phyloP scores from a whole-genome alignment of 495 filamentous ascomycete species.

The Penicillium ucsense region DNA sequence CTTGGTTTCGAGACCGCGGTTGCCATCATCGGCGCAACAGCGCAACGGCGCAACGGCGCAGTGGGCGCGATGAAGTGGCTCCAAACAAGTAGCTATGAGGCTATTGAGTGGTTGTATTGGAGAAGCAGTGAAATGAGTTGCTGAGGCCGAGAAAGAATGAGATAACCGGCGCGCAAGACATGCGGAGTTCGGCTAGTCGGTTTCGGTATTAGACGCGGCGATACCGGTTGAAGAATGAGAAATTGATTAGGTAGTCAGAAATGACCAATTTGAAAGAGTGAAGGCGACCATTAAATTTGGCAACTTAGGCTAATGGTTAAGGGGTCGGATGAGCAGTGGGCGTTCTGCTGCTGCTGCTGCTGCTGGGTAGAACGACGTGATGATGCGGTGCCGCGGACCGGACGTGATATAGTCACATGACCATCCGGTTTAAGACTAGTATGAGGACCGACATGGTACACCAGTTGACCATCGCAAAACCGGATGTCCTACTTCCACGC shows the following conservation, averaged over 20 bases:
- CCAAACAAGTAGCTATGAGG: background rate
- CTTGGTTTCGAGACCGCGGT: slow-evolving; percentile 47
- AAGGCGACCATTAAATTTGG: slow-evolving; percentile 21
- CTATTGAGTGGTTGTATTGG: too few relatives aligned
- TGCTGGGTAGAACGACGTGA: slow-evolving; percentile 26
- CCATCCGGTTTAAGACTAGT: slow-evolving; percentile 14
- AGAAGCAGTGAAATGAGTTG: too few relatives aligned
- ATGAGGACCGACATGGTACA: background rate
- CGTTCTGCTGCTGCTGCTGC: slow-evolving; percentile 5
- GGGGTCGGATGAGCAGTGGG: slow-evolving; percentile 13
- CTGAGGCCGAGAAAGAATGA: slow-evolving; percentile 31
- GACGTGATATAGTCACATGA: slow-evolving; percentile 30
- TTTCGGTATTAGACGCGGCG: slow-evolving; percentile 23
- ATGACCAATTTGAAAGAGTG: slow-evolving; percentile 13
- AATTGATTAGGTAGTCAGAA: slow-evolving; percentile 8
- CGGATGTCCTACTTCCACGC: too few relatives aligned
- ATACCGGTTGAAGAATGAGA: slow-evolving; percentile 16
- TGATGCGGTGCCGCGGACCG: slow-evolving; percentile 35
- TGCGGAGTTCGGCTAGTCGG: slow-evolving; percentile 39
- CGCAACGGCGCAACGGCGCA: slow-evolving; percentile 2
- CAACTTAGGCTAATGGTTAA: slow-evolving; percentile 9
- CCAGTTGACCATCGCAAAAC: too few relatives aligned
- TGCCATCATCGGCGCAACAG: slow-evolving; percentile 26
- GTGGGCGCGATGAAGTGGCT: slow-evolving; percentile 12
- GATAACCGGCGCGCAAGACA: slow-evolving; percentile 41